phyloP scores from a whole-genome alignment of 2,329 filamentous ascomycete genomes.

The Beauveria bassiana region DNA sequence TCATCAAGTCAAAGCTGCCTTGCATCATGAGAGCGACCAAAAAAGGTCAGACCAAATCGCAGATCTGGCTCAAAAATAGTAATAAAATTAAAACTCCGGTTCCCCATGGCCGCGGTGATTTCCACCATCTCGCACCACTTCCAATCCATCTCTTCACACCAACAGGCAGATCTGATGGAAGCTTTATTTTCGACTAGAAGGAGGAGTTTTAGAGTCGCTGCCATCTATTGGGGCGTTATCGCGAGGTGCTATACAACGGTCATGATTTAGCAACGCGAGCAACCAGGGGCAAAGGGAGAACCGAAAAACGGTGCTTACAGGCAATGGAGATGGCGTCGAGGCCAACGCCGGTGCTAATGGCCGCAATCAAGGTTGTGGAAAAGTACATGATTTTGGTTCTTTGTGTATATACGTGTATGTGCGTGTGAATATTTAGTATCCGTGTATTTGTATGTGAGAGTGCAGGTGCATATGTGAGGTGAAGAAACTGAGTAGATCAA shows the following conservation, averaged over 20 bases:
- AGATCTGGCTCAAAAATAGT: neutral
- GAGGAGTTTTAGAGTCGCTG: neutral
- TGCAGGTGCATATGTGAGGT: neutral
- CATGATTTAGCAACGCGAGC: neutral
- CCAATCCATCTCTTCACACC: neutral
- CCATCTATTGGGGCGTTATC: neutral
- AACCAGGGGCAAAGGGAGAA: neutral
- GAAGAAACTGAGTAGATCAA: neutral
- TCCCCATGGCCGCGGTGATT: neutral
- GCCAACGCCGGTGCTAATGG: constrained; percentile 1
- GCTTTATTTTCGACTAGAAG: constrained; percentile 2
- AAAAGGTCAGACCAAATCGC: neutral
- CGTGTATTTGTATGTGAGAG: neutral
- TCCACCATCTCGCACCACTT: neutral
- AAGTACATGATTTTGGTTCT: neutral
- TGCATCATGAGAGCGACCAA: neutral
- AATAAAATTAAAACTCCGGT: neutral
- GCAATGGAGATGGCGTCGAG: neutral
- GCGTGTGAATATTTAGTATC: neutral
- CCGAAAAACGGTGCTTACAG: neutral
- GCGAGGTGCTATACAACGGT: neutral
- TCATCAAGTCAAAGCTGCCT: too few species aligned
- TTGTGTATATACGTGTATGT: neutral
- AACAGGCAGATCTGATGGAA: neutral
- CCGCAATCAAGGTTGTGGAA: constrained; percentile 4